These are phyloP conservation scores for Arabidopsis lyrata DNA, from an alignment of 441 rosid genomes.

Conservation along the genomic window DNA sequence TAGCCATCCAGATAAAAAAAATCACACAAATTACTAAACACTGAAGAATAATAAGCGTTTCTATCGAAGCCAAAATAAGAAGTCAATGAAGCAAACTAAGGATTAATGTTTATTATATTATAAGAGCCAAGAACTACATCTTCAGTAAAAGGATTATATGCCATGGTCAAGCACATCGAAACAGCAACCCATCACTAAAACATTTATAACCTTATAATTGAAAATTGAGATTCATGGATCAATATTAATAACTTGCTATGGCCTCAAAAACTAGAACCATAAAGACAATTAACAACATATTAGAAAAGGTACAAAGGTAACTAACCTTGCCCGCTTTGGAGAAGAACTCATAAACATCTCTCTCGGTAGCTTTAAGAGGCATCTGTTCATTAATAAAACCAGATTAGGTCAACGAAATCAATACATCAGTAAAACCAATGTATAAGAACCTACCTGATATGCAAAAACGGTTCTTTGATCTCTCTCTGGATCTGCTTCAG, in stretches of 20 bases:
- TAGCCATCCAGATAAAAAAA: background rate
- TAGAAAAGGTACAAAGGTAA: conserved; percentile 18
- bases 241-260: background rate
- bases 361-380: conserved; percentile 93
- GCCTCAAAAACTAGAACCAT: background rate
- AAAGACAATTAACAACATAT: conserved; percentile 2
- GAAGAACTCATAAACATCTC: conserved; percentile 93
- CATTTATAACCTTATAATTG: background rate
- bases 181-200: background rate
- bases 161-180: background rate
- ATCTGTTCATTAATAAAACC: conserved; percentile 56
- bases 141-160: background rate
- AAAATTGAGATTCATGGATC: background rate
- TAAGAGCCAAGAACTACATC: background rate
- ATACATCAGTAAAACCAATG: conserved; percentile 4
- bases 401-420: conserved; percentile 17
- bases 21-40: background rate
- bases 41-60: background rate
- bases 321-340: conserved; percentile 95
- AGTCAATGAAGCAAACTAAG: conserved; percentile 7
- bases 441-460: conserved; percentile 66
- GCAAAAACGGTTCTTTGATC: conserved; percentile 98
- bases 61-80: background rate
- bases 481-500: conserved; percentile 97
- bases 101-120: background rate